These are phyloP conservation scores for Aspergillus olivimuriae DNA, from an alignment of 495 filamentous ascomycete genomes.

Conservation along the genomic window DNA sequence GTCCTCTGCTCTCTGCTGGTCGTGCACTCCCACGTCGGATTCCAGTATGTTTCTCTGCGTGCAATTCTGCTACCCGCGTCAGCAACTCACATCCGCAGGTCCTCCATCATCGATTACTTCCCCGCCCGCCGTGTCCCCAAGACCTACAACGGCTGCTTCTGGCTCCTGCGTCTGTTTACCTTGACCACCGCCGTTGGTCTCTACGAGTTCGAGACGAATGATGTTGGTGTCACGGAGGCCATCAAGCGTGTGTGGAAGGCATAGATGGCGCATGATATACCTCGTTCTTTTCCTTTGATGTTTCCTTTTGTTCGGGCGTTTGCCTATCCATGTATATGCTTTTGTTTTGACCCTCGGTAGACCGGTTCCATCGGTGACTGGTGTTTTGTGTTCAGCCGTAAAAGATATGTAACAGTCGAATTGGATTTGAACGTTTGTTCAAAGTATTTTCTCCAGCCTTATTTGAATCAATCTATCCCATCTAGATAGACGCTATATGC, in stretches of 20 bases:
- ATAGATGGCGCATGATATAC: constrained; percentile 30
- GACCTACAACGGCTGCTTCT: constrained; percentile 55
- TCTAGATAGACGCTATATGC: too few species aligned
- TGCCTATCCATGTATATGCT: constrained; percentile 35
- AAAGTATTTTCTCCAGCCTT: too few species aligned
- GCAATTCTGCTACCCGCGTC: neutral
- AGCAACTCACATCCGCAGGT: constrained; percentile 28
- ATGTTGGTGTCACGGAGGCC: constrained; percentile 87
- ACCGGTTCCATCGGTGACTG: constrained; percentile 18
- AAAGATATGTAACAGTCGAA: constrained; percentile 15
- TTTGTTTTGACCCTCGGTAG: constrained; percentile 22
- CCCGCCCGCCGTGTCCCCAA: constrained; percentile 65
- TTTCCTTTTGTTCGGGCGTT: constrained; percentile 29
- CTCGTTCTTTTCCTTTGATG: constrained; percentile 16
- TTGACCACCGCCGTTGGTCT: constrained; percentile 77
- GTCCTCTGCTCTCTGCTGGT: constrained; percentile 75
- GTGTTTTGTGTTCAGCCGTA: constrained; percentile 14
- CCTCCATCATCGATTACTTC: constrained; percentile 85
- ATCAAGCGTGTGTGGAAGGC: constrained; percentile 83
- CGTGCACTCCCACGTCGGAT: constrained; percentile 91
- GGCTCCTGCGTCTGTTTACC: constrained; percentile 73
- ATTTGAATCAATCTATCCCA: too few species aligned
- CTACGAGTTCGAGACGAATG: constrained; percentile 99
- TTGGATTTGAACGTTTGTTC: neutral
- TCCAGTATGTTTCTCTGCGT: constrained; percentile 52